Evolutionary conservation across 2,329 filamentous ascomycete genomes (phyloP).

Genomic region (Westerdykella aurantiaca): DNA sequence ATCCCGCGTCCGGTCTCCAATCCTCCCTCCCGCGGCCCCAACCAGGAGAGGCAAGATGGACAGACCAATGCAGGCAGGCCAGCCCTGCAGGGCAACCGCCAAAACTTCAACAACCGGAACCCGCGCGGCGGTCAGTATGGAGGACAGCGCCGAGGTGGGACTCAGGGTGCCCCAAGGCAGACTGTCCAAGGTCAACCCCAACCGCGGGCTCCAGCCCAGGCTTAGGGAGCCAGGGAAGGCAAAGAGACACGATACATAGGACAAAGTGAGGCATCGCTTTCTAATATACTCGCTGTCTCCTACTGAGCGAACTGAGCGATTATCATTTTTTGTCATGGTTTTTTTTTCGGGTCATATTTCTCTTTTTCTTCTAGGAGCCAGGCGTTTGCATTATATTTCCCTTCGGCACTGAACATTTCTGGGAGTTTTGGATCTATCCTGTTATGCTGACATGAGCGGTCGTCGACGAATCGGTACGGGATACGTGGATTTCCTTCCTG

Average conservation of each 20-base stretch:
- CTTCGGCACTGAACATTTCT: slow-evolving; percentile 22
- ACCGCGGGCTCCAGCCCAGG: slow-evolving; percentile 17
- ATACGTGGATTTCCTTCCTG: slow-evolving; percentile 24
- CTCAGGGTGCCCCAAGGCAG: slow-evolving; percentile 8
- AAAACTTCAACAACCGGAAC: slow-evolving; percentile 23
- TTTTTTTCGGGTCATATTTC: not conserved
- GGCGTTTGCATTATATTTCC: slow-evolving; percentile 14
- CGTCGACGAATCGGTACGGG: slow-evolving; percentile 32
- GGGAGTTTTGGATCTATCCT: slow-evolving; percentile 20
- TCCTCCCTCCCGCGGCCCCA: slow-evolving; percentile 28
- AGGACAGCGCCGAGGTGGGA: slow-evolving; percentile 24
- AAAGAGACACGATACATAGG: slow-evolving; percentile 1
- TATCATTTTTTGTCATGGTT: slow-evolving; percentile 12
- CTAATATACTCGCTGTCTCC: not conserved
- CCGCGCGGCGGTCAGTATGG: slow-evolving; percentile 31
- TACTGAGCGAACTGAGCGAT: slow-evolving; percentile 31
- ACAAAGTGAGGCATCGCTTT: too few relatives aligned
- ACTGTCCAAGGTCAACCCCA: slow-evolving; percentile 6
- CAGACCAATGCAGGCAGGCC: slow-evolving; percentile 6
- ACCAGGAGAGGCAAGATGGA: slow-evolving; percentile 26
- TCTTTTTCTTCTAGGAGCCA: slow-evolving; percentile 7
- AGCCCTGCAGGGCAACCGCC: slow-evolving; percentile 18
- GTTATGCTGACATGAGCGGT: slow-evolving; percentile 25
- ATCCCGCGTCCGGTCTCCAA: slow-evolving; percentile 78
- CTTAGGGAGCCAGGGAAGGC: slow-evolving; percentile 16